Conservation (phyloP, 495 filamentous ascomycete genomes). For the Cudoniella acicularis region DNA sequence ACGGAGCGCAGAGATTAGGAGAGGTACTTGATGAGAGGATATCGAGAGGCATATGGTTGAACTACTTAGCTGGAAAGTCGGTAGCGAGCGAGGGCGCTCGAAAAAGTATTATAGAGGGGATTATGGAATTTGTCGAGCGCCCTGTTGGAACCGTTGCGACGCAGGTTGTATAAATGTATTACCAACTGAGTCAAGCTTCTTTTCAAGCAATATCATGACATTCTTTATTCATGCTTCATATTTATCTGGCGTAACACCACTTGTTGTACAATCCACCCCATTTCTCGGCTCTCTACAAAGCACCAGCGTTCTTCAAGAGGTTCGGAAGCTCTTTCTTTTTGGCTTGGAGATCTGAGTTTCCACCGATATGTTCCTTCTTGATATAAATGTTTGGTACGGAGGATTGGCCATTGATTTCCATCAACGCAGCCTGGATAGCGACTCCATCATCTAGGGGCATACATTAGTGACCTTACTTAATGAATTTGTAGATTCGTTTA, state of each 20-base stretch:
- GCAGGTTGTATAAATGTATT: constrained; percentile 48
- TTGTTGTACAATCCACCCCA: too few species aligned
- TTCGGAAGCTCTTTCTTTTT: constrained; percentile 51
- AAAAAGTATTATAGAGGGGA: constrained; percentile 77
- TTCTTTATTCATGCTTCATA: too few species aligned
- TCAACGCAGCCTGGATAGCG: constrained; percentile 79
- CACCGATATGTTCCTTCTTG: constrained; percentile 83
- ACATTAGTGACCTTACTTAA: constrained; percentile 11
- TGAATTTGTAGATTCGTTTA: neutral
- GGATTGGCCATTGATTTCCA: constrained; percentile 73
- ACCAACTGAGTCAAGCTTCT: too few species aligned
- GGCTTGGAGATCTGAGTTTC: constrained; percentile 88
- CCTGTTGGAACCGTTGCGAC: constrained; percentile 82
- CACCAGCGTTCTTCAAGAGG: constrained; percentile 64
- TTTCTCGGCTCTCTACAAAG: constrained; percentile 44
- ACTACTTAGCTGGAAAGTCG: constrained; percentile 81
- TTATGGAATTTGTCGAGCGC: constrained; percentile 83
- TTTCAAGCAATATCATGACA: too few species aligned
- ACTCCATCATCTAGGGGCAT: constrained; percentile 61
- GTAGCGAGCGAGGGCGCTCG: constrained; percentile 82
- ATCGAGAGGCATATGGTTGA: constrained; percentile 78
- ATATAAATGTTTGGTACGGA: constrained; percentile 98
- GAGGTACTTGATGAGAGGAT: constrained; percentile 73
- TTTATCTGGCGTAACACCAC: neutral
- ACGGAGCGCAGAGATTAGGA: constrained; percentile 55